These are phyloP conservation scores for Lablab purpureus DNA, from an alignment of 306 rosid genomes.

Conservation along the genomic window DNA sequence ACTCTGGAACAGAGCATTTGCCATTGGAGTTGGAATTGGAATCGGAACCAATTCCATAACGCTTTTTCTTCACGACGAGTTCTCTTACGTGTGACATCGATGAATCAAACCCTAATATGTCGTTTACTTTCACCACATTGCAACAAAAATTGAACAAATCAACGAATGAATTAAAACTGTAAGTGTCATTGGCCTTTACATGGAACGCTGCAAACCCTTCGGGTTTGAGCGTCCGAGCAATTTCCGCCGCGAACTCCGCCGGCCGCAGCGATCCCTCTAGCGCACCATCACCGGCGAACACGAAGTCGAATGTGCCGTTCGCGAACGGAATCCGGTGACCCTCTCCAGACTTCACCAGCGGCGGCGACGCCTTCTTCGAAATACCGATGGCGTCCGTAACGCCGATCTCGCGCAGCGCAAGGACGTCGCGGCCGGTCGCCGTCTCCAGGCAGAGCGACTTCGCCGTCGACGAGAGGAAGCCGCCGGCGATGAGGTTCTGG, in stretches of 20 bases:
- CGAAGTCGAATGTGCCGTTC: conserved; percentile 69
- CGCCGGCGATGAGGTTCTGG: conserved; percentile 66
- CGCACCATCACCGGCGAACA: conserved; percentile 69
- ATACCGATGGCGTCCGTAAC: conserved; percentile 71
- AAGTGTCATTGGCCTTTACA: conserved; percentile 76
- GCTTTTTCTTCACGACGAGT: conserved; percentile 63
- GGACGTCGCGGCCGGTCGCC: conserved; percentile 70
- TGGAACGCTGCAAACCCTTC: conserved; percentile 90
- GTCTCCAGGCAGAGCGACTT: conserved; percentile 77
- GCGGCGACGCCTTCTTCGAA: conserved; percentile 71
- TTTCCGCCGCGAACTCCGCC: conserved; percentile 63
- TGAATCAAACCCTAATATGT: conserved; percentile 63
- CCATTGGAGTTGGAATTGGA: conserved; percentile 38
- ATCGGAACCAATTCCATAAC: background rate
- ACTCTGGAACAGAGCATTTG: conserved; percentile 67
- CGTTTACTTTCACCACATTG: conserved; percentile 64
- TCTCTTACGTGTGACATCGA: conserved; percentile 73
- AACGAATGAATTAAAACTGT: conserved; percentile 86
- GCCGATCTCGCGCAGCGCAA: conserved; percentile 72
- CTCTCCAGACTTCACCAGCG: conserved; percentile 69
- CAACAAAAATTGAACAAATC: conserved; percentile 75
- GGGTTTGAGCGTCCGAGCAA: conserved; percentile 78
- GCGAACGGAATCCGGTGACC: conserved; percentile 65
- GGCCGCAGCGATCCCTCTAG: conserved; percentile 57
- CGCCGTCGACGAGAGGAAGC: conserved; percentile 63